Conservation (phyloP, 2,329 filamentous ascomycete species). For the Epicoccum sorghinum region DNA sequence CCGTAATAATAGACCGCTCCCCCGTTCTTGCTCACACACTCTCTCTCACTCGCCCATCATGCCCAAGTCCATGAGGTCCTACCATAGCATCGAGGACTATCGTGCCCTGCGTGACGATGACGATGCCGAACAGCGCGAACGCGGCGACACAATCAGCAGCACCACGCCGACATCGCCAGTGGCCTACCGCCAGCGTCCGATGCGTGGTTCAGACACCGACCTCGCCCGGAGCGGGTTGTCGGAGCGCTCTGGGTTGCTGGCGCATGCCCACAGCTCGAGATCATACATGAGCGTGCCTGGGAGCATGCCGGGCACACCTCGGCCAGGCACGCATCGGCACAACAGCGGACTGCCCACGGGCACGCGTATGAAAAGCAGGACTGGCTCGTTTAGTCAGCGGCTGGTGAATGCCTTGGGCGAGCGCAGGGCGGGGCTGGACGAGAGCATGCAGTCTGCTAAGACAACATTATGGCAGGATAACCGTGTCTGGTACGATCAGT, state of each 20-base stretch:
- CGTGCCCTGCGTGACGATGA: constrained; percentile 45
- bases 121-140: constrained; percentile 39
- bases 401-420: constrained; percentile 64
- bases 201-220: constrained; percentile 45
- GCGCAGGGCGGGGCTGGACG: constrained; percentile 57
- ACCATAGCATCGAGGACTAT: constrained; percentile 42
- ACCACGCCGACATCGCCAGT: constrained; percentile 44
- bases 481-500: constrained; percentile 97
- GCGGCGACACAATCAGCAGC: constrained; percentile 40
- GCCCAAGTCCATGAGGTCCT: constrained; percentile 45
- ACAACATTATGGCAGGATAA: constrained; percentile 75
- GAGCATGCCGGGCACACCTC: constrained; percentile 50
- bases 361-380: constrained; percentile 41
- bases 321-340: constrained; percentile 47
- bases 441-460: constrained; percentile 68
- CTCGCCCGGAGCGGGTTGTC: constrained; percentile 46
- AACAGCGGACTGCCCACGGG: constrained; percentile 43
- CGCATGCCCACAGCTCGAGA: constrained; percentile 40
- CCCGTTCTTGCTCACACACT: constrained; percentile 13
- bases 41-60: constrained; percentile 28
- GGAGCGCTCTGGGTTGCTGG: constrained; percentile 57
- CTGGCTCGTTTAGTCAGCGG: constrained; percentile 50
- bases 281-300: constrained; percentile 54
- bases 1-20: constrained; percentile 17
- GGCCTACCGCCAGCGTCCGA: constrained; percentile 35